Base-by-base conservation (phyloP, 441 rosid genomes). In the Erodium trifolium region DNA sequence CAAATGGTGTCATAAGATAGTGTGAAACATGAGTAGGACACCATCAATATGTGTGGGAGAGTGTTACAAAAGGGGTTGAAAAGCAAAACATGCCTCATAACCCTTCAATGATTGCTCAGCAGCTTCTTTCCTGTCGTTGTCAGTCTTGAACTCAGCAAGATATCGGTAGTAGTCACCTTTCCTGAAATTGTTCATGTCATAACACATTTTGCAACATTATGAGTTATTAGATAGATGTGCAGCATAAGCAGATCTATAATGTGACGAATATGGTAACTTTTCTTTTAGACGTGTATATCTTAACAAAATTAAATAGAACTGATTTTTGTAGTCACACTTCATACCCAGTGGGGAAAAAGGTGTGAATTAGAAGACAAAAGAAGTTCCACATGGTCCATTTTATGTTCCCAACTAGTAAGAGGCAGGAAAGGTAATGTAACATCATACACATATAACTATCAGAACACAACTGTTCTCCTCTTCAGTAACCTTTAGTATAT, bases 91-190 rank as follows among this genome's bases (percentile, higher is more conserved):
- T 81, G 82, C 97, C 96, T 92, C 97, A 51, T 94, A 94, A 76
- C 96, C 96, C 83, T 94, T 92, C 68, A 91, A 77, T 7, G 99
- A 94, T 76, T 88, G 92, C 73, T 94, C 99, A 63, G 99, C 82
- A 2, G 99, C 96, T 76, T 91, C 99, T 73, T 94, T 94, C 87
- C 90, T 86, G 35, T 90, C 97, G 70, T 88, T 88, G 68, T 94
- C 99, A n/a, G 86, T 75, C 92, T 91, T 94, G 86, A 94, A 91
- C 88, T 94, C 99, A 70, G 99, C 99, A 74, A 94, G 83, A 80
- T 91, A 94, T 69, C 99, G 92, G 75, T 71, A 88, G 72, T 94
- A 94, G 73, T 94, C 99, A 70, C 99, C 99, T 83, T 94, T 94
- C 99, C 99, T 94, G 82, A 16, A 73, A 66, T 72, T 43, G 43